Base-by-base conservation (phyloP, 2,329 filamentous ascomycete species). In the Pyricularia sp. region DNA sequence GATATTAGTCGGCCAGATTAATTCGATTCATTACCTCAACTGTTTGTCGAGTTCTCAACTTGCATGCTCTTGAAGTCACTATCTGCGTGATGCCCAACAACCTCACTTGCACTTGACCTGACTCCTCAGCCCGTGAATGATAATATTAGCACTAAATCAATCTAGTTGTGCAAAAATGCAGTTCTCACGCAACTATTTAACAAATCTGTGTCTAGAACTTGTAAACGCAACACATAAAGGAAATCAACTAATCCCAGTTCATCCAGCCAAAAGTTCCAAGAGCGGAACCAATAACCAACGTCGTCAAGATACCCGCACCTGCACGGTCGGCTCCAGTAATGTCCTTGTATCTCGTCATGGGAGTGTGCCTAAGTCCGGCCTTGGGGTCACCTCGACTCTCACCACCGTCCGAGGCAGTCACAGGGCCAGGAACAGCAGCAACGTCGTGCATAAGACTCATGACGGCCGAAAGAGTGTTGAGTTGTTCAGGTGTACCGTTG, bases 381-480 rank as follows among this genome's bases (percentile, higher is more conserved):
- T 75, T 72, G 0, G 76, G 70, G 30, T 79, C 73, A 33, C 77
- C 77, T 63, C 69, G 59, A 66, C 76, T 78, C 12, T 76, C 83
- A 23, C 84, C 84, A 59, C 83, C 84, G 0, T 81, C 83, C 0
- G 66, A 70, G 5, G 79, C 79, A 0, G 80, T 81, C 42, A 79
- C 71, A 3, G 80, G 78, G 0, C 69, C 69, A 0, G 69, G 64
- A 31, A 74, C 67, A 0, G 36, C 9, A 0, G 69, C 58, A 36
- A 74, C 68, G 20, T 77, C 73, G 26, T 83, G 73, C 33, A 85
- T 73, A 33, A 81, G 77, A 6, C 79, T 81, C 59, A 80, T 80
- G 67, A 87, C 78, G 10, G 84, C 79, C 26, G 82, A 81, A 28
- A 85, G 76, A 0, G 80, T 83, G 70, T 81, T 83, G 77, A 86